These are phyloP conservation scores for Phaeoacremonium minimum DNA, from an alignment of 2,329 filamentous ascomycete species.

Conservation along the genomic window DNA sequence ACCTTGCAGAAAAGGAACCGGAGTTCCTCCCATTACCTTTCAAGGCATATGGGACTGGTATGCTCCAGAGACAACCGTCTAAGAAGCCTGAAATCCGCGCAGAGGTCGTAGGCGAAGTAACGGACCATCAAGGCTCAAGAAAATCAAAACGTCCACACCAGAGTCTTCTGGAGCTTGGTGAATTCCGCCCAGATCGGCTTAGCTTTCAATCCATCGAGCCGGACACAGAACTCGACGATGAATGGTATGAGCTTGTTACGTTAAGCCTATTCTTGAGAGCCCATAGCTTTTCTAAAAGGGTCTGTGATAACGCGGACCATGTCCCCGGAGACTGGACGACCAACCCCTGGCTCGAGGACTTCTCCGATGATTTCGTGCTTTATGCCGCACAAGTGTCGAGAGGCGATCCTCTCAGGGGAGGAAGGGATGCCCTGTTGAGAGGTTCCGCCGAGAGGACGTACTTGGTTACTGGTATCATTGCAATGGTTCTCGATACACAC, in stretches of 20 bases:
- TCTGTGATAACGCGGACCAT: neutral
- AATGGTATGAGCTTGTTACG: neutral
- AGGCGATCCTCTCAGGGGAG: slow-evolving; percentile 5
- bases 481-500: slow-evolving; percentile 29
- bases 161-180: too few relatives aligned
- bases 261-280: neutral
- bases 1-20: too few relatives aligned
- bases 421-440: neutral
- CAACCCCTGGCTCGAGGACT: slow-evolving; percentile 2
- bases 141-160: too few relatives aligned
- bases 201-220: too few relatives aligned
- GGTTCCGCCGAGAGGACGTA: slow-evolving; percentile 10
- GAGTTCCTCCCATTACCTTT: too few relatives aligned
- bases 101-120: too few relatives aligned
- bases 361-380: slow-evolving; percentile 7
- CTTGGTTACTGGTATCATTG: slow-evolving; percentile 29
- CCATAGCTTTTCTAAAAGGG: neutral
- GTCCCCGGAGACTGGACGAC: neutral
- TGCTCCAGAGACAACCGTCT: too few relatives aligned
- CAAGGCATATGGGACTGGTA: too few relatives aligned
- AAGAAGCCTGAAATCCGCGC: too few relatives aligned
- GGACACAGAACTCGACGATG: neutral
- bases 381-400: slow-evolving; percentile 8
- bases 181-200: too few relatives aligned
- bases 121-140: too few relatives aligned